Base-by-base conservation (phyloP, 768 basidiomycete genomes). In the Leccinum variicolor region DNA sequence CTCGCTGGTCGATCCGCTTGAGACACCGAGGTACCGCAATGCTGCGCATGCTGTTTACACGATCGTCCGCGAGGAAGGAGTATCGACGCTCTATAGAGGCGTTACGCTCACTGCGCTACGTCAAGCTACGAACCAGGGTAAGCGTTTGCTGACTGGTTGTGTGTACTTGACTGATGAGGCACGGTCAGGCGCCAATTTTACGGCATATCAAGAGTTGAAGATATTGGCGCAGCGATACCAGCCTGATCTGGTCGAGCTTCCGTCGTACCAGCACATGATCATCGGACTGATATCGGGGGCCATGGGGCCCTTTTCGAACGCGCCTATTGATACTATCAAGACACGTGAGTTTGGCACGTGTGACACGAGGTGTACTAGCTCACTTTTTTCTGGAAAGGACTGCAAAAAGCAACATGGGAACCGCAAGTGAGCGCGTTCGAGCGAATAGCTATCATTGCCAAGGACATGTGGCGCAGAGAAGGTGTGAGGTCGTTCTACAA, bases 251-350 rank as follows among this genome's bases (percentile, higher is more conserved):
- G 68, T 66, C 0, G 89, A 92, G 41, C 81, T 99, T 28, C 97
- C 97, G 4, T 92, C 91, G 33, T 97, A 92, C 73, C 97, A 99
- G 70, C 92, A 95, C 65, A 96, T 97, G 89, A 50, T 90, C 23
- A 92, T 98, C 57, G 97, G 97, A 52, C 80, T 98, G 58, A 85
- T 99, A 65, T 96, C 93, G 49, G 97, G 97, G 52, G 97, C 97
- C 2, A 94, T 95, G 89, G 97, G 97, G 4, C 97, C 97, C 14
- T 94, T 98, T 73, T 95, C 94, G 14, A 98, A 99, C 69, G 97
- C 97, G 13, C 96, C 95, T 1, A 90, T 94, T 53, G 92, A 93
- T 72, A 92, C 90, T 11, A 94, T 96, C 66, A 98, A 97, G 74
- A 98, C 96, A 57, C 91, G 93, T 89, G 72, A 64, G 88, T 59